Evolutionary conservation across 805 yeast genomes (phyloP).

Genomic region (Barnettozyma botsteinii): DNA sequence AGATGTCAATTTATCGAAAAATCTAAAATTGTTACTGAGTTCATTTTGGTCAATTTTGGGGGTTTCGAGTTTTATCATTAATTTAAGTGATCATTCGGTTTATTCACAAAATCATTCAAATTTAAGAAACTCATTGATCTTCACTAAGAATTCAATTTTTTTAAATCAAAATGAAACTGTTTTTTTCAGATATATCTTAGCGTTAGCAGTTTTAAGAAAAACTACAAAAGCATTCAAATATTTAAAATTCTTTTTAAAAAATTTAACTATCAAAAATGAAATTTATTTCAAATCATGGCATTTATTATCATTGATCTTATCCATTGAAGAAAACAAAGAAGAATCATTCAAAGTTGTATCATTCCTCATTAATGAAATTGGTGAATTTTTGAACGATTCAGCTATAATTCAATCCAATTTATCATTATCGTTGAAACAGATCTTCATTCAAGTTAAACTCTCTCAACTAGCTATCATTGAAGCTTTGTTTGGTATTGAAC

Average conservation of each 20-base stretch:
- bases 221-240: conserved; percentile 39
- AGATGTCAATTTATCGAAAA: neutral
- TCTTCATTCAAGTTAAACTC: conserved; percentile 61
- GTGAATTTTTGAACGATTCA: conserved; percentile 21
- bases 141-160: conserved; percentile 15
- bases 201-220: conserved; percentile 39
- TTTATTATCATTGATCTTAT: conserved; percentile 54
- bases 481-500: conserved; percentile 48
- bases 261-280: conserved; percentile 25
- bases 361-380: conserved; percentile 43
- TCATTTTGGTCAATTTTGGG: conserved; percentile 17
- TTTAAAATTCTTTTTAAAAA: conserved; percentile 41
- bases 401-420: conserved; percentile 3
- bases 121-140: conserved; percentile 3
- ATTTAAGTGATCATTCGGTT: conserved; percentile 8
- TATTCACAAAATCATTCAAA: conserved; percentile 2
- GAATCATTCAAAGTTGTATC: conserved; percentile 53
- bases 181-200: conserved; percentile 41
- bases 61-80: conserved; percentile 9
- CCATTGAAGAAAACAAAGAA: conserved; percentile 52
- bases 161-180: conserved; percentile 6
- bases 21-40: neutral
- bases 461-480: conserved; percentile 71
- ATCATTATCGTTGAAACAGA: conserved; percentile 6
- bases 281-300: conserved; percentile 61